phyloP scores from a whole-genome alignment of 2,329 filamentous ascomycete genomes.

The Dryadomyces sulphureus region DNA sequence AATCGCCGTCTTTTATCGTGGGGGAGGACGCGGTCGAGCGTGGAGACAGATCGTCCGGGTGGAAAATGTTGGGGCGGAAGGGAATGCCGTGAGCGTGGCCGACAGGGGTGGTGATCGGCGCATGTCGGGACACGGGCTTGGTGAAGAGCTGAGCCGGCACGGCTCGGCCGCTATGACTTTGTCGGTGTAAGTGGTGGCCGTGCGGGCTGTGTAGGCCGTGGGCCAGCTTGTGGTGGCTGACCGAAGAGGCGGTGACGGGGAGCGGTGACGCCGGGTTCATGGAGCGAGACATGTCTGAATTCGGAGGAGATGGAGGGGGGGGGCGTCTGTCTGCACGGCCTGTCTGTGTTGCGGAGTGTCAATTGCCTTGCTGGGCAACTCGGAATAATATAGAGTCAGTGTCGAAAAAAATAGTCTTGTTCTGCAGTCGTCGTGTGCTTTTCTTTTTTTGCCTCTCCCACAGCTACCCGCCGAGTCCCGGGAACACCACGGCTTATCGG shows the following conservation, averaged over 20 bases:
- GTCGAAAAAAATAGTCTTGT: neutral
- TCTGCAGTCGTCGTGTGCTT: neutral
- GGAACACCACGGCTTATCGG: conserved; percentile 7
- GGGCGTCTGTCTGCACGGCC: neutral
- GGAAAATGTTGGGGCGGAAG: conserved; percentile 15
- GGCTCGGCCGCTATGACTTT: neutral
- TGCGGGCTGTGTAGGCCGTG: conserved; percentile 1
- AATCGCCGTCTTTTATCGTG: neutral
- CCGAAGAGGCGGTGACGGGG: conserved; percentile 21
- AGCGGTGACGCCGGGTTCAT: conserved; percentile 26
- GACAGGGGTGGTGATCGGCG: conserved; percentile 15
- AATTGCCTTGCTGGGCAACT: neutral
- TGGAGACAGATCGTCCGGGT: conserved; percentile 23
- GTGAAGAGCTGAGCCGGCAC: neutral
- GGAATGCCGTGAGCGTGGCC: conserved; percentile 17
- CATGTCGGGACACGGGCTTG: conserved; percentile 9
- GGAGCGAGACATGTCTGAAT: conserved; percentile 7
- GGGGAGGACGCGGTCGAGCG: conserved; percentile 17
- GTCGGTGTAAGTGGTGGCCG: conserved; percentile 1
- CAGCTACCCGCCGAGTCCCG: neutral
- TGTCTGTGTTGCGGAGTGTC: neutral
- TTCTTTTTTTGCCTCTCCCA: neutral
- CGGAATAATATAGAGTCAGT: neutral
- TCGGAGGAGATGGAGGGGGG: neutral
- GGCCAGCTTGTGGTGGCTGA: conserved; percentile 16